Conservation (phyloP, 1,284 basidiomycete species). For the Kwoniella shivajii region DNA sequence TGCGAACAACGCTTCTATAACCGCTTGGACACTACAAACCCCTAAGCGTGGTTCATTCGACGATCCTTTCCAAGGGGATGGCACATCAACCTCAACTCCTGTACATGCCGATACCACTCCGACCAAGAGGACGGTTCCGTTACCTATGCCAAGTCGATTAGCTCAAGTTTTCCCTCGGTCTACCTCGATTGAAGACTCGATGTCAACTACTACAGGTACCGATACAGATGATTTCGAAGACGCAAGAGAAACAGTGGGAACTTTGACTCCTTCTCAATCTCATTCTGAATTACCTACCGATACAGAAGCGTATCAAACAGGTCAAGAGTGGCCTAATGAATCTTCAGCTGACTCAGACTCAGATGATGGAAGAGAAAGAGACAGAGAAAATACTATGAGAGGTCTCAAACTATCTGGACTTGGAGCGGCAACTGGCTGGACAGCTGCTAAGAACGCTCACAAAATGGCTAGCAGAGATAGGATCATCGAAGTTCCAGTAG, state of each 20-base stretch:
- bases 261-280: slow-evolving; percentile 64
- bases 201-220: slow-evolving; percentile 64
- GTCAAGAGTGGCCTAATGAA: slow-evolving; percentile 49
- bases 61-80: slow-evolving; percentile 12
- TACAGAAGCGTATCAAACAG: slow-evolving; percentile 46
- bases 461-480: slow-evolving; percentile 34
- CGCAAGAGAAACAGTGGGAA: slow-evolving; percentile 70
- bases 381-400: slow-evolving; percentile 20
- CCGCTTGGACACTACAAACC: slow-evolving; percentile 23
- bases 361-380: slow-evolving; percentile 51
- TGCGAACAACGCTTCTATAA: slow-evolving; percentile 13
- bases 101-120: slow-evolving; percentile 39
- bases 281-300: slow-evolving; percentile 63
- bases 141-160: slow-evolving; percentile 33
- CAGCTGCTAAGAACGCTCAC: slow-evolving; percentile 33
- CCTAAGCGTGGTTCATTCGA: slow-evolving; percentile 24
- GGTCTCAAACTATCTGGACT: slow-evolving; percentile 23
- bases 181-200: slow-evolving; percentile 27
- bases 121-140: slow-evolving; percentile 31
- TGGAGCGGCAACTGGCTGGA: slow-evolving; percentile 30
- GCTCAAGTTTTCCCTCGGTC: slow-evolving; percentile 30
- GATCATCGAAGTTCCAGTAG: slow-evolving; percentile 40
- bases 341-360: slow-evolving; percentile 62
- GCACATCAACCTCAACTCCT: slow-evolving; percentile 8
- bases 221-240: slow-evolving; percentile 80